Evolutionary conservation across 1,284 basidiomycete genomes (phyloP).

Genomic region (Rugosomyces carneus): DNA sequence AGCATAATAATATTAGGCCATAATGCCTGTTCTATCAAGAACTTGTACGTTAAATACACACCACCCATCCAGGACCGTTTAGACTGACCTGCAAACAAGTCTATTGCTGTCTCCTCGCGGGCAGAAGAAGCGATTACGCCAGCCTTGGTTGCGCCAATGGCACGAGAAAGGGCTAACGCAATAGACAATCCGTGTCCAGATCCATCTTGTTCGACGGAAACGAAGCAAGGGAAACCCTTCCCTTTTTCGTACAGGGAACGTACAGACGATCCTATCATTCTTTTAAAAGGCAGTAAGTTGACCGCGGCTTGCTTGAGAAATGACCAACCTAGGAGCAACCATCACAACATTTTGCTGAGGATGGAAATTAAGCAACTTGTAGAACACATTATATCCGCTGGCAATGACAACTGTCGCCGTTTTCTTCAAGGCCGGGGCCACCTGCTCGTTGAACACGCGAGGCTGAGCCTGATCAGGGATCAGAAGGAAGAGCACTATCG

Average conservation of each 20-base stretch:
- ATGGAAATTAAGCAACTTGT: constrained; percentile 49
- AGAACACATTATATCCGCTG: constrained; percentile 63
- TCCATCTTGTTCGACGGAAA: constrained; percentile 60
- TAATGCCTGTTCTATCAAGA: constrained; percentile 46
- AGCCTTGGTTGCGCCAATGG: constrained; percentile 57
- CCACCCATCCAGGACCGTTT: not conserved
- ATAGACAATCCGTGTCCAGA: constrained; percentile 40
- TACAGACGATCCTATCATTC: constrained; percentile 63
- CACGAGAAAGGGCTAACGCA: constrained; percentile 50
- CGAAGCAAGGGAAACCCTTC: constrained; percentile 59
- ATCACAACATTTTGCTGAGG: constrained; percentile 56
- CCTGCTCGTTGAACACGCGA: constrained; percentile 49
- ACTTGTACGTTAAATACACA: not conserved
- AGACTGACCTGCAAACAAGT: constrained; percentile 44
- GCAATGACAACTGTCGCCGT: constrained; percentile 50
- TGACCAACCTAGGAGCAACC: constrained; percentile 53
- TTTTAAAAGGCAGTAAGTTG: constrained; percentile 18
- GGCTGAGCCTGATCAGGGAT: constrained; percentile 63
- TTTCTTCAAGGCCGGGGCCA: constrained; percentile 46
- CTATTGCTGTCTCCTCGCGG: constrained; percentile 62
- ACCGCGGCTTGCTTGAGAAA: not conserved
- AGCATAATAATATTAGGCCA: constrained; percentile 65
- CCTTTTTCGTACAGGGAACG: constrained; percentile 55
- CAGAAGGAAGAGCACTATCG: constrained; percentile 54
- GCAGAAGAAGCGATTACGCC: constrained; percentile 63